Evolutionary conservation across 2,329 filamentous ascomycete species (phyloP).

Genomic region (Trichoderma breve): DNA sequence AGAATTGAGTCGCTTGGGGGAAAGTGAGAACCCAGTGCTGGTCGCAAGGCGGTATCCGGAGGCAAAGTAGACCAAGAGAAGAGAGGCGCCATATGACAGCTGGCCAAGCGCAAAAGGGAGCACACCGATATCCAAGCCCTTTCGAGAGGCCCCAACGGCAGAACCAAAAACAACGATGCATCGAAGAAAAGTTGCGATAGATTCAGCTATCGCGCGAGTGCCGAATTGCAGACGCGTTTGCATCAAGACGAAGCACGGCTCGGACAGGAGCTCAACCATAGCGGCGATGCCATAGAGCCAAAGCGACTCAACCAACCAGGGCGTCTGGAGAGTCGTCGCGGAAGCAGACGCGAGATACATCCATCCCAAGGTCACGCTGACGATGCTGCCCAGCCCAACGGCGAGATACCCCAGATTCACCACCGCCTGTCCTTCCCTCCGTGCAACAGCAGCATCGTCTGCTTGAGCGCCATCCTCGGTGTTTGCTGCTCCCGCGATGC

Average conservation of each 20-base stretch:
- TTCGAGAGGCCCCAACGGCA: constrained; percentile 60
- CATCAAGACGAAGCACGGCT: constrained; percentile 85
- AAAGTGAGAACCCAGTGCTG: constrained; percentile 65
- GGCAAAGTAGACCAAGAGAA: constrained; percentile 69
- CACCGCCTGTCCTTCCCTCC: constrained; percentile 64
- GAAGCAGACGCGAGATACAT: constrained; percentile 61
- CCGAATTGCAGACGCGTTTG: constrained; percentile 80
- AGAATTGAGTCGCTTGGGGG: constrained; percentile 40
- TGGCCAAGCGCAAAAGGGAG: constrained; percentile 90
- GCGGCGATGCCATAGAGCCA: constrained; percentile 56
- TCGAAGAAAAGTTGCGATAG: constrained; percentile 72
- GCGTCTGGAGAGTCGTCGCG: constrained; percentile 52
- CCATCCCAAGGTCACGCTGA: constrained; percentile 63
- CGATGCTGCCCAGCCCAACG: constrained; percentile 63
- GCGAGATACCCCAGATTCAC: constrained; percentile 87
- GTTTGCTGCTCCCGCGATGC: constrained; percentile 22
- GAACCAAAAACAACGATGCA: constrained; percentile 71
- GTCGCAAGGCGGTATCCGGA: constrained; percentile 58
- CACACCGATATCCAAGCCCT: constrained; percentile 61
- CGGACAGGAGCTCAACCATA: constrained; percentile 73
- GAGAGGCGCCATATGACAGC: constrained; percentile 66
- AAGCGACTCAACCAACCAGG: constrained; percentile 59
- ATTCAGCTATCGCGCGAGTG: constrained; percentile 78
- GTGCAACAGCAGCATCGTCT: constrained; percentile 20
- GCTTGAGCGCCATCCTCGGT: constrained; percentile 18